Base-by-base conservation (phyloP, 768 basidiomycete species). In the Amanita polypyramis region DNA sequence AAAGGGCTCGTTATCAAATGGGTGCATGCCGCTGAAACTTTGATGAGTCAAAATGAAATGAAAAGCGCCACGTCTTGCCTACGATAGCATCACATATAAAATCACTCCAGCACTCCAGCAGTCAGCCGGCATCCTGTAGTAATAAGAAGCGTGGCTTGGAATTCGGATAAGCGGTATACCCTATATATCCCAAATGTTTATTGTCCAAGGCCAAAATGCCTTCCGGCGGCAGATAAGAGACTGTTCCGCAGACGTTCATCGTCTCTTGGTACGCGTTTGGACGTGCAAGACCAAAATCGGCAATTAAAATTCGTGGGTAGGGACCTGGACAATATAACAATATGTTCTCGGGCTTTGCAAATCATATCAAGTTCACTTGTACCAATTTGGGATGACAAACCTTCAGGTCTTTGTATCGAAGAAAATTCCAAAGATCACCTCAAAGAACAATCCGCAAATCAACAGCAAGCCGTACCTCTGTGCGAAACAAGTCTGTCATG, bases 31-130 rank as follows among this genome's bases (percentile, higher is more conserved):
- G 39, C 86, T 89, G 46, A 27, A 21, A 30, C 20, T 10, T 12
- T 27, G 10, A 25, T 7, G 27, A 35, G 23, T 45, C 34, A 15
- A 11, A 33, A 6, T 10, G 5, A 8, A 27, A n/a, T 9, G n/a
- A 9, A n/a, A 14, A 11, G 25, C 25, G 12, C n/a, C 39, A 4
- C 20, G 23, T 33, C 21, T 17, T 44, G 73, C 85, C 51, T 65
- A 91, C 89, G 77, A 75, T 42, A 92, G 68, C 86, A 91, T 91
- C 48, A 88, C 79, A 53, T 82, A 90, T 44, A 91, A 64, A 45
- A 86, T 79, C 4, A 90, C 75, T 4, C 89, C 89, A 10, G 83
- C 76, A 55, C 88, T 89, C 89, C 89, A 92, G 56, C 88, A 91
- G 62, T 92, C 89, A 2, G 87, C 75, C n/a, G 87, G 85, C 82